These are phyloP conservation scores for Boletellus emodensis DNA, from an alignment of 768 basidiomycete genomes.

Conservation along the genomic window DNA sequence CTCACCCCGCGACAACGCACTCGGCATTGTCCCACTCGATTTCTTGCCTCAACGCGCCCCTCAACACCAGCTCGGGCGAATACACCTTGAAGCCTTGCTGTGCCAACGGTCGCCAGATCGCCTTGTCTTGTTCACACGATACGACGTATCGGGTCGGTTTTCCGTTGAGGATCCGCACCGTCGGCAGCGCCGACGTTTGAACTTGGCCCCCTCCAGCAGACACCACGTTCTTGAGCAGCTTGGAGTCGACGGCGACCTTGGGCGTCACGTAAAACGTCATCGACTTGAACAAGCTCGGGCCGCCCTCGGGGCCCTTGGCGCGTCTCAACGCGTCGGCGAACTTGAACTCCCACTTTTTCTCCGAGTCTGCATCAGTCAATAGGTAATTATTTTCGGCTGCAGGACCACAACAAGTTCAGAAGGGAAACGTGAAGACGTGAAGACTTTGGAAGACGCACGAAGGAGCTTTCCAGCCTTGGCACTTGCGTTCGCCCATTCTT, in stretches of 20 bases:
- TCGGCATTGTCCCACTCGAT: constrained; percentile 55
- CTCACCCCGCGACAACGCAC: constrained; percentile 18
- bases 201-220: constrained; percentile 71
- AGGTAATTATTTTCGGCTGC: constrained; percentile 62
- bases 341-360: constrained; percentile 63
- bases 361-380: constrained; percentile 57
- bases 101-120: constrained; percentile 62
- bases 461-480: constrained; percentile 54
- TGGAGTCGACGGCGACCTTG: constrained; percentile 53
- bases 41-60: constrained; percentile 59
- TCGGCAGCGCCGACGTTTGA: constrained; percentile 45
- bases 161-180: constrained; percentile 49
- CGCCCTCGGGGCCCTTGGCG: constrained; percentile 45
- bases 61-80: constrained; percentile 63
- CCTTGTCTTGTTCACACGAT: constrained; percentile 59
- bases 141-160: constrained; percentile 55
- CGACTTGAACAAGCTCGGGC: constrained; percentile 53
- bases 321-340: constrained; percentile 57
- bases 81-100: constrained; percentile 56
- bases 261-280: constrained; percentile 75
- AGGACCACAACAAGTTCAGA: background rate
- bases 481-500: constrained; percentile 65
- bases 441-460: constrained; percentile 42
- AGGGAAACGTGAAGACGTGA: background rate
- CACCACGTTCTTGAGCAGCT: constrained; percentile 67